Evolutionary conservation across 371 early-diverging fungal species (phyloP).

Genomic region (Actinomucor elegans): DNA sequence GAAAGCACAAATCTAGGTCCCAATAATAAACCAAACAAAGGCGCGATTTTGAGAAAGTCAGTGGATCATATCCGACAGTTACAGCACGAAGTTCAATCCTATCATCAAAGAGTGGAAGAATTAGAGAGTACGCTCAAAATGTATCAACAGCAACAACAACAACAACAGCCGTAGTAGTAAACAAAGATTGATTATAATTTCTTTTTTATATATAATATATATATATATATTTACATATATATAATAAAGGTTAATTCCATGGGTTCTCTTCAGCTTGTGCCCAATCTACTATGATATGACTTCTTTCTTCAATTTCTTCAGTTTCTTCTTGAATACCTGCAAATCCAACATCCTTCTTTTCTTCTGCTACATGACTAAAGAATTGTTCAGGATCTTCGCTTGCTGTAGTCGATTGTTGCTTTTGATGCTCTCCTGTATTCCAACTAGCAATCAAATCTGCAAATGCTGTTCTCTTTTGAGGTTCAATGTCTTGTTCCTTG

Average conservation of each 20-base stretch:
- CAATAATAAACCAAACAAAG: conserved; percentile 84
- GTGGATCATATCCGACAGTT: conserved; percentile 89
- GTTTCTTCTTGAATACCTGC: conserved; percentile 29
- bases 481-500: conserved; percentile 30
- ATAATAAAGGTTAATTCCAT: conserved; percentile 17
- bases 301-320: neutral
- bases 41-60: conserved; percentile 78
- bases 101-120: conserved; percentile 65
- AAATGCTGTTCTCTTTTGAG: conserved; percentile 41
- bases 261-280: conserved; percentile 17
- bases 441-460: conserved; percentile 49
- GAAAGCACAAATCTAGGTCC: conserved; percentile 63
- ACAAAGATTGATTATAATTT: no score
- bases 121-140: conserved; percentile 52
- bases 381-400: conserved; percentile 24
- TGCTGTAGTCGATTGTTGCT: neutral
- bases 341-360: conserved; percentile 46
- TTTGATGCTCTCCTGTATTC: conserved; percentile 22
- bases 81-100: conserved; percentile 58
- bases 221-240: neutral
- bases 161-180: no score
- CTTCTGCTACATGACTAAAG: conserved; percentile 35
- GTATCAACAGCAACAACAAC: conserved; percentile 9
- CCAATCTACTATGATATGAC: neutral
- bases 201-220: neutral